Percentiles rank a stretch among this genome's conserved stretches.
phyloP scores from a whole-genome alignment of 2,329 filamentous ascomycete species.

The Diatrype stigma region DNA sequence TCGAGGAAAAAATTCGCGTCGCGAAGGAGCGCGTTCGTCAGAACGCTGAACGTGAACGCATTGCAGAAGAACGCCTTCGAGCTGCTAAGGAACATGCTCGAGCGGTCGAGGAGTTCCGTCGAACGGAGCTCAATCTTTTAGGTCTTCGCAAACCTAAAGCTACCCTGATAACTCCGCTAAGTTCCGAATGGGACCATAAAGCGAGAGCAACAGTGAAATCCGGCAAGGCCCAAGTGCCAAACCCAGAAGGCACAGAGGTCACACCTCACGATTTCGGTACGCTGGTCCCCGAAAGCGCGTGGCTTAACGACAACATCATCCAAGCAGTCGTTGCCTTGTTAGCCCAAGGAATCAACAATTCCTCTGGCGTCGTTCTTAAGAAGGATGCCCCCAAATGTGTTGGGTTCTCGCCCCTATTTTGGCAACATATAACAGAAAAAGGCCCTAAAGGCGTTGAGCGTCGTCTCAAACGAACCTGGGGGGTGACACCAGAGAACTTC shows the following conservation, averaged over 20 bases:
- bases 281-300: slow-evolving; percentile 51
- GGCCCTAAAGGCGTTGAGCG: slow-evolving; percentile 45
- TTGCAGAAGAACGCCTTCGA: slow-evolving; percentile 6
- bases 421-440: too few species aligned
- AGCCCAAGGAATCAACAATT: slow-evolving; percentile 53
- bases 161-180: slow-evolving; percentile 14
- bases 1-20: slow-evolving; percentile 2
- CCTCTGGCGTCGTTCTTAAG: slow-evolving; percentile 47
- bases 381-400: slow-evolving; percentile 55
- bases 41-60: background rate
- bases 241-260: slow-evolving; percentile 48
- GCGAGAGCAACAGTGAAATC: slow-evolving; percentile 7
- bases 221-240: slow-evolving; percentile 15
- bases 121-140: slow-evolving; percentile 9
- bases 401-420: too few species aligned
- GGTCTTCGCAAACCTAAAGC: slow-evolving; percentile 19
- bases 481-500: slow-evolving; percentile 57
- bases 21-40: background rate
- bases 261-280: slow-evolving; percentile 58
- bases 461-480: slow-evolving; percentile 52
- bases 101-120: background rate
- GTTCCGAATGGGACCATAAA: slow-evolving; percentile 18
- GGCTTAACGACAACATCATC: slow-evolving; percentile 76
- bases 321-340: slow-evolving; percentile 62
- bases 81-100: background rate